A percentile compares a stretch with the other conserved stretches of the same genome.
These are phyloP conservation scores for Lepidium campestre DNA, from an alignment of 441 rosid species.

Conservation along the genomic window DNA sequence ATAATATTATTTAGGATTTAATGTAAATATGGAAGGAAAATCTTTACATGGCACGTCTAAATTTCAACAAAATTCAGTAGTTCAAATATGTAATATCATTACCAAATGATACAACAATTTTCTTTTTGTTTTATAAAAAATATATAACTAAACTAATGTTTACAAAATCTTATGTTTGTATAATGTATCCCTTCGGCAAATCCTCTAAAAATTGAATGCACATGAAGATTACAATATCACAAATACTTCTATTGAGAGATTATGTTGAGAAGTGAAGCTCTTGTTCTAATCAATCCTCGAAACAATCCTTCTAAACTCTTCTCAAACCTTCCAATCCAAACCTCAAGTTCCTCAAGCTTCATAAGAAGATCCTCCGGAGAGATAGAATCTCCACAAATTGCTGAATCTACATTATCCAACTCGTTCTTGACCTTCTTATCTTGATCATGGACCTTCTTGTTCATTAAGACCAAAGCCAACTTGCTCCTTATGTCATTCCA, in stretches of 20 bases:
- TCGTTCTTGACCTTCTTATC: slow-evolving; percentile 39
- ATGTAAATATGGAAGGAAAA: no score
- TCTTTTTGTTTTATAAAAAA: background rate
- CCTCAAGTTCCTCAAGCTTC: slow-evolving; percentile 44
- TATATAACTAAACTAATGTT: background rate
- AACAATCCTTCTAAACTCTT: slow-evolving; percentile 45
- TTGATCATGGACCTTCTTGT: slow-evolving; percentile 35
- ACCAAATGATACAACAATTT: no score
- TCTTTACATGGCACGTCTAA: no score
- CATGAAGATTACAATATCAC: slow-evolving; percentile 8
- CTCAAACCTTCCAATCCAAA: slow-evolving; percentile 41
- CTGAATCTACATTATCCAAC: slow-evolving; percentile 36
- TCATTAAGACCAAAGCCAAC: slow-evolving; percentile 44
- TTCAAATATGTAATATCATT: no score
- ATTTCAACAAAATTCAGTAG: no score
- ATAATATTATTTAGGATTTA: no score
- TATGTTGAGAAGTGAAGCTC: slow-evolving; percentile 60
- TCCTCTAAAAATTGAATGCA: slow-evolving; percentile 38
- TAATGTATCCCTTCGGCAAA: slow-evolving; percentile 19
- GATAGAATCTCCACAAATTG: slow-evolving; percentile 27
- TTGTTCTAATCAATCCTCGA: slow-evolving; percentile 53
- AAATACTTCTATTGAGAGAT: slow-evolving; percentile 38
- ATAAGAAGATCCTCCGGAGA: slow-evolving; percentile 17
- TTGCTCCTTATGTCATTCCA: slow-evolving; percentile 25
- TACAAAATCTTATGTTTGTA: slow-evolving; percentile 8